A percentile compares a stretch with the other conserved stretches of the same genome.
These are phyloP conservation scores for Fusarium transvaalense DNA, from an alignment of 2,329 filamentous ascomycete genomes.

Conservation along the genomic window DNA sequence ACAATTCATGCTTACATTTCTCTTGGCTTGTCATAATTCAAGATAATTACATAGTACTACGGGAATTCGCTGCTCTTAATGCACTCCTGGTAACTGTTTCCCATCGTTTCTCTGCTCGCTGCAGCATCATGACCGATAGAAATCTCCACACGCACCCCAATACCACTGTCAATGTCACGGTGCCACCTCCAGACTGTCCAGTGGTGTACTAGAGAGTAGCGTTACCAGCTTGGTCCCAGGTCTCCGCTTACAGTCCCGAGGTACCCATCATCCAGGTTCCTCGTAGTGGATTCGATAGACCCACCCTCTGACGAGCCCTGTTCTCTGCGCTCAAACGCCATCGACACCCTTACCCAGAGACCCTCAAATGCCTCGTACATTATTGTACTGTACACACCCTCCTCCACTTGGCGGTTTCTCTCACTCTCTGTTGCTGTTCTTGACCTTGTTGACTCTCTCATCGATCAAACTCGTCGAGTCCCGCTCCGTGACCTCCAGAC, in stretches of 20 bases:
- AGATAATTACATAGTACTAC: neutral
- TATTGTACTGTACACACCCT: constrained; percentile 29
- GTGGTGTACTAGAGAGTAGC: neutral
- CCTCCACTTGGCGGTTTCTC: constrained; percentile 34
- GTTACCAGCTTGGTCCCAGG: constrained; percentile 1
- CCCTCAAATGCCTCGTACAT: constrained; percentile 34
- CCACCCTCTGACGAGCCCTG: constrained; percentile 36
- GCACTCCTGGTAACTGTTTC: neutral
- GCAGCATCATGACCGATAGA: constrained; percentile 27
- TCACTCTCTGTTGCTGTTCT: constrained; percentile 28
- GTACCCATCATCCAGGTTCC: constrained; percentile 40
- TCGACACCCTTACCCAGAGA: constrained; percentile 34
- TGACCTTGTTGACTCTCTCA: constrained; percentile 22
- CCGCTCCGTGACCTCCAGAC: constrained; percentile 35
- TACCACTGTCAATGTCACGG: constrained; percentile 32
- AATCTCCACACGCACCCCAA: constrained; percentile 35
- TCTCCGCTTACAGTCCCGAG: constrained; percentile 23
- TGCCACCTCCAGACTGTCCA: constrained; percentile 43
- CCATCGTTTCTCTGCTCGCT: constrained; percentile 3
- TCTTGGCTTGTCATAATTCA: constrained; percentile 1
- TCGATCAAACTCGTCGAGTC: constrained; percentile 42
- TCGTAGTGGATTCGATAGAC: constrained; percentile 29
- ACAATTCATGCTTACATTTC: constrained; percentile 6
- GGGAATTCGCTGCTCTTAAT: neutral
- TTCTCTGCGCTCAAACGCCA: constrained; percentile 30